phyloP scores from a whole-genome alignment of 2,329 filamentous ascomycete species.

The Escovopsis sp. region DNA sequence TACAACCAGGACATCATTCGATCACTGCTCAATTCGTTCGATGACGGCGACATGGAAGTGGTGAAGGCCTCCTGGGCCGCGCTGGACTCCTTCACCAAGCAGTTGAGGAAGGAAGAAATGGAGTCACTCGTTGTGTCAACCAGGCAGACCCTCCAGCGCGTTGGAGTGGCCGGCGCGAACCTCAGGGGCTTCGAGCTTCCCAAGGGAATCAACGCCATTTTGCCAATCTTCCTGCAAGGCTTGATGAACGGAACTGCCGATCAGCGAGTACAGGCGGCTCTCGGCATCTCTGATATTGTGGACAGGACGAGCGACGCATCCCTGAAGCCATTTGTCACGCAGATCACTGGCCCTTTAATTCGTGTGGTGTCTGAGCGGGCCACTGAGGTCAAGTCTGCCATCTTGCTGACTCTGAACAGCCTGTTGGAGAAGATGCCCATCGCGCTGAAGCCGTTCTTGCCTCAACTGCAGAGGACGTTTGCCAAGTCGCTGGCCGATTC shows the following conservation, averaged over 20 bases:
- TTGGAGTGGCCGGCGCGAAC: conserved; percentile 73
- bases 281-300: conserved; percentile 90
- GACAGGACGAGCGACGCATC: conserved; percentile 80
- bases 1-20: conserved; percentile 95
- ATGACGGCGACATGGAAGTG: conserved; percentile 68
- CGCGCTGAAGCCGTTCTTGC: conserved; percentile 90
- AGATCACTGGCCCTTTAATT: conserved; percentile 94
- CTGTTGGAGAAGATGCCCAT: conserved; percentile 91
- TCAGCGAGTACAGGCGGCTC: conserved; percentile 77
- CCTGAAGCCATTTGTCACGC: conserved; percentile 87
- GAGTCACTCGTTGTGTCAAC: conserved; percentile 80
- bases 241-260: conserved; percentile 92
- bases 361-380: conserved; percentile 94
- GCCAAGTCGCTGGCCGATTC: conserved; percentile 90
- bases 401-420: conserved; percentile 86
- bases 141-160: conserved; percentile 68
- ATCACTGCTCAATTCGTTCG: conserved; percentile 78
- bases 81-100: conserved; percentile 73
- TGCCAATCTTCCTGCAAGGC: conserved; percentile 95
- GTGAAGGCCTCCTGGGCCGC: conserved; percentile 84
- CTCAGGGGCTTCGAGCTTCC: conserved; percentile 80
- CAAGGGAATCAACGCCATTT: conserved; percentile 90
- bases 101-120: conserved; percentile 94
- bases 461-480: conserved; percentile 91
- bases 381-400: conserved; percentile 89